Evolutionary conservation across 345 rosid genomes (phyloP).

Genomic region (Pugionium dolabratum): DNA sequence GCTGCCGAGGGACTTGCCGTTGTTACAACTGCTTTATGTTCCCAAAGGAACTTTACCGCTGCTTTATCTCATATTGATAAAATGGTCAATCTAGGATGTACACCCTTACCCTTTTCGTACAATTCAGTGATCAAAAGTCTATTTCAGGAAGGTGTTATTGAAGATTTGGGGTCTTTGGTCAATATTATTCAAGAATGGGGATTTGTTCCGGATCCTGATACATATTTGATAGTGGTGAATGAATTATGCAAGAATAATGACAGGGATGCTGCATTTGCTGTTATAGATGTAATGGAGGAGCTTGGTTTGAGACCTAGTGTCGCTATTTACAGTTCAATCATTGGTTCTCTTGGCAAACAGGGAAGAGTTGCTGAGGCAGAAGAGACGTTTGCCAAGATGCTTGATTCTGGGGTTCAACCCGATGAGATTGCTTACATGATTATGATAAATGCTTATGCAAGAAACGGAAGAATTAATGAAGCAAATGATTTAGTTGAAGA

Average conservation of each 20-base stretch:
- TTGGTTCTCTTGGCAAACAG: slow-evolving; percentile 50
- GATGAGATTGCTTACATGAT: slow-evolving; percentile 65
- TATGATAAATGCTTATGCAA: slow-evolving; percentile 68
- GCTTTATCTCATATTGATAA: slow-evolving; percentile 48
- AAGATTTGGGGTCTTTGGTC: slow-evolving; percentile 45
- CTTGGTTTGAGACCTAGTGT: slow-evolving; percentile 60
- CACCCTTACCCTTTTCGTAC: slow-evolving; percentile 52
- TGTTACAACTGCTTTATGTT: slow-evolving; percentile 58
- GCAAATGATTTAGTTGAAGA: slow-evolving; percentile 58
- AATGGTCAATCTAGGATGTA: slow-evolving; percentile 50
- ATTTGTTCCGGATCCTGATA: slow-evolving; percentile 51
- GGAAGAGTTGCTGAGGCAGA: slow-evolving; percentile 56
- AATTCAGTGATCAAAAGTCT: slow-evolving; percentile 61
- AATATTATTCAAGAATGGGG: slow-evolving; percentile 49
- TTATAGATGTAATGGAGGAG: slow-evolving; percentile 53
- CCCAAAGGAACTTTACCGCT: slow-evolving; percentile 40
- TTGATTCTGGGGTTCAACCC: slow-evolving; percentile 60
- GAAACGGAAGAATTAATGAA: slow-evolving; percentile 48
- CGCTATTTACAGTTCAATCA: slow-evolving; percentile 60
- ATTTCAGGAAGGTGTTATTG: slow-evolving; percentile 44
- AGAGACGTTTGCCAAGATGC: slow-evolving; percentile 60
- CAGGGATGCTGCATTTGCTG: slow-evolving; percentile 44
- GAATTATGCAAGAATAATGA: slow-evolving; percentile 55
- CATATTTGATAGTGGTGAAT: slow-evolving; percentile 54
- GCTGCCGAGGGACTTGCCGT: slow-evolving; percentile 55